phyloP scores from a whole-genome alignment of 2,329 filamentous ascomycete genomes.

The Chrysoporthe deuterocubensis region DNA sequence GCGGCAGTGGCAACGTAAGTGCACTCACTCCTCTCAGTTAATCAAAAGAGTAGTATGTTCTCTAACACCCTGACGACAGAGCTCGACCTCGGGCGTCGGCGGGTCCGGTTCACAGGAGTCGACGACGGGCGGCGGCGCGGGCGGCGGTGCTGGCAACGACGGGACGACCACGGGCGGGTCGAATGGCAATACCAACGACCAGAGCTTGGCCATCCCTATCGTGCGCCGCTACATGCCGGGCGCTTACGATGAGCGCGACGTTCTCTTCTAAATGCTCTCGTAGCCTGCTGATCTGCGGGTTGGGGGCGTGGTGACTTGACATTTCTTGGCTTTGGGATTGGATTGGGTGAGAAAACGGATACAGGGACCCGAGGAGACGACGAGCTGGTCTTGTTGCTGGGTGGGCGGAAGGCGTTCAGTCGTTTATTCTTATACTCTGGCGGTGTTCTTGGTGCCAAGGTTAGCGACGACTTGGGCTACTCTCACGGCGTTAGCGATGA shows the following conservation, averaged over 20 bases:
- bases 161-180: not conserved
- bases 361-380: no score
- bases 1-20: constrained; percentile 1
- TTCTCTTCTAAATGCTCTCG: not conserved
- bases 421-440: no score
- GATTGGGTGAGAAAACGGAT: no score
- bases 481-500: no score
- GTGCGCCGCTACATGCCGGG: constrained; percentile 17
- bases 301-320: no score
- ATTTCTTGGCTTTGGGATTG: no score
- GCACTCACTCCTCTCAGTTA: not conserved
- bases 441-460: no score
- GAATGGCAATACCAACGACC: constrained; percentile 2
- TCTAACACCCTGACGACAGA: not conserved
- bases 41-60: not conserved
- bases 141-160: not conserved
- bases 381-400: no score
- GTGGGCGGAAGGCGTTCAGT: no score
- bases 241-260: constrained; percentile 5
- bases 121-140: not conserved
- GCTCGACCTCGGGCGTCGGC: not conserved
- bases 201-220: not conserved
- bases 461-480: no score
- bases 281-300: no score
- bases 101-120: not conserved